phyloP scores from a whole-genome alignment of 2,329 filamentous ascomycete genomes.

The Diaporthe citri region DNA sequence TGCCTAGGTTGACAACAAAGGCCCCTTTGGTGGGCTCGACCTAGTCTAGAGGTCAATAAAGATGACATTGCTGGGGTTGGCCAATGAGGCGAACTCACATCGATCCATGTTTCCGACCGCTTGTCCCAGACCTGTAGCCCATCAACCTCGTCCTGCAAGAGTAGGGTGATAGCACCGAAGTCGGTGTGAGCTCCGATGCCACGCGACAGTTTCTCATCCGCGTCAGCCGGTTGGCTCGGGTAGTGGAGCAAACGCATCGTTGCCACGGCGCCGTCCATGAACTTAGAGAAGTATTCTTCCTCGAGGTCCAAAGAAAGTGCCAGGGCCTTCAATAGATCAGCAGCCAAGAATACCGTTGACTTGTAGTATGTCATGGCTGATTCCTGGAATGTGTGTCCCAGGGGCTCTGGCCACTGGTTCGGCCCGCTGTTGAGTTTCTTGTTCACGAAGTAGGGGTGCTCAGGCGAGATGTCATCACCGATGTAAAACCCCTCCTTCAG shows the following conservation, averaged over 20 bases:
- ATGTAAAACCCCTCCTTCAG: conserved; percentile 58
- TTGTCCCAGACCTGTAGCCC: conserved; percentile 64
- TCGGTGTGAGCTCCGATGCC: conserved; percentile 64
- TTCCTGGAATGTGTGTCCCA: conserved; percentile 51
- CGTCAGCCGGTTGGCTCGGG: conserved; percentile 53
- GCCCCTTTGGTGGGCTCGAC: conserved; percentile 59
- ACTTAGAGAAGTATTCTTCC: conserved; percentile 55
- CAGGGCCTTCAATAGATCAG: conserved; percentile 53
- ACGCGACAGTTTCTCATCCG: conserved; percentile 49
- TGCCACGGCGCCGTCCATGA: conserved; percentile 56
- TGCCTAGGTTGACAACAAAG: conserved; percentile 63
- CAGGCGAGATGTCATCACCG: conserved; percentile 54
- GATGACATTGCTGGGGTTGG: not conserved
- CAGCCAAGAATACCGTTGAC: conserved; percentile 53
- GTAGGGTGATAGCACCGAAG: conserved; percentile 67
- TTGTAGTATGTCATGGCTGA: conserved; percentile 54
- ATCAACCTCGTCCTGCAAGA: conserved; percentile 62
- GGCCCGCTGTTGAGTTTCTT: conserved; percentile 55
- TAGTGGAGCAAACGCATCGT: conserved; percentile 61
- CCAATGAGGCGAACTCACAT: conserved; percentile 44
- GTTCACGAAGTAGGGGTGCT: conserved; percentile 55
- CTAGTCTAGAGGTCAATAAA: conserved; percentile 41
- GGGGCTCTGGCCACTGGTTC: conserved; percentile 57
- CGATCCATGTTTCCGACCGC: conserved; percentile 57
- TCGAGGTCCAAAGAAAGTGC: conserved; percentile 54